Evolutionary conservation across 768 basidiomycete genomes (phyloP).

Genomic region (Lentinus tigrinus): DNA sequence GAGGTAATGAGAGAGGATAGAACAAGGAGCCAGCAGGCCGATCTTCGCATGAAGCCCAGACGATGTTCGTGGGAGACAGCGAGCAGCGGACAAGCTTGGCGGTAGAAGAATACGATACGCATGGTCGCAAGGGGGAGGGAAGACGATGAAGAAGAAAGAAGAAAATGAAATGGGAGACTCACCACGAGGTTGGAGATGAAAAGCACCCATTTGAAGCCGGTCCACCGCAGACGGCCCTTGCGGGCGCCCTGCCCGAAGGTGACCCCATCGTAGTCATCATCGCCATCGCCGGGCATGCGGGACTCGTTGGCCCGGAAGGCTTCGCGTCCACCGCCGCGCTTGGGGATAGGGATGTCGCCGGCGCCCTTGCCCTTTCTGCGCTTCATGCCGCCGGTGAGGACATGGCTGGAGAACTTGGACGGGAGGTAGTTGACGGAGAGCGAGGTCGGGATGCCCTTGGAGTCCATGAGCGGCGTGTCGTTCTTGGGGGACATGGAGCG

Average conservation of each 20-base stretch:
- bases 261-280: constrained; percentile 39
- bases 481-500: constrained; percentile 27
- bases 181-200: constrained; percentile 64
- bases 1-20: too few species aligned
- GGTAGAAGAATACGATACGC: neutral
- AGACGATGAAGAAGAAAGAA: neutral
- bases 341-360: constrained; percentile 42
- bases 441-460: constrained; percentile 28
- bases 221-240: constrained; percentile 63
- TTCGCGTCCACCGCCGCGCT: constrained; percentile 69
- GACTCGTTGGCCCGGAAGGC: constrained; percentile 44
- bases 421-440: constrained; percentile 76
- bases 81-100: neutral
- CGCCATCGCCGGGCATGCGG: constrained; percentile 37
- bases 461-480: constrained; percentile 24
- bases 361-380: constrained; percentile 37
- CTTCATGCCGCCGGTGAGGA: constrained; percentile 40
- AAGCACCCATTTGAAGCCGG: constrained; percentile 80
- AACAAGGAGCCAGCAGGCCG: too few species aligned
- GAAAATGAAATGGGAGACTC: too few species aligned
- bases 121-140: neutral
- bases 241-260: constrained; percentile 39
- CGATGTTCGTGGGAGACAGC: neutral
- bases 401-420: constrained; percentile 61
- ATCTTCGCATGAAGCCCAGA: too few species aligned